phyloP scores from a whole-genome alignment of 2,329 filamentous ascomycete species.

The Davidsoniella australis region DNA sequence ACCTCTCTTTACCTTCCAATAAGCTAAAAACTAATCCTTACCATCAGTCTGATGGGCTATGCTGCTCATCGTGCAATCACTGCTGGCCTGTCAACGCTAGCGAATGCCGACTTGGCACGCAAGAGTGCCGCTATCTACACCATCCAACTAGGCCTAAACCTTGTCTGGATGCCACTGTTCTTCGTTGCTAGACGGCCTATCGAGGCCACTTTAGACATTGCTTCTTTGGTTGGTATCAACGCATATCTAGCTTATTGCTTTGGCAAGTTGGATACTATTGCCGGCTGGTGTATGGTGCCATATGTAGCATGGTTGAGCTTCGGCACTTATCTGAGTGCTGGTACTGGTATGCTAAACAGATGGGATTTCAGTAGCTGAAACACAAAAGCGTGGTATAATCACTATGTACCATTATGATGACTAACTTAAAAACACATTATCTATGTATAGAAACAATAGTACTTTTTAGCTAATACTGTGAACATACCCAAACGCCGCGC shows the following conservation, averaged over 20 bases:
- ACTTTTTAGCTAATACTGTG: not conserved
- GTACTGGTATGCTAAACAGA: constrained; percentile 48
- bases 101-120: constrained; percentile 40
- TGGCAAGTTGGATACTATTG: constrained; percentile 53
- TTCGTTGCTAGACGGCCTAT: constrained; percentile 60
- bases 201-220: constrained; percentile 58
- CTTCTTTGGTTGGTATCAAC: constrained; percentile 53
- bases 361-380: constrained; percentile 37
- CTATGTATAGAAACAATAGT: no score
- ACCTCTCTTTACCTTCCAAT: not conserved
- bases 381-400: not conserved
- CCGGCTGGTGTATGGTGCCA: constrained; percentile 59
- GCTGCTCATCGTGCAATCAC: constrained; percentile 63
- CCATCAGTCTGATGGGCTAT: constrained; percentile 58
- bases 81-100: constrained; percentile 37
- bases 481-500: not conserved
- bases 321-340: constrained; percentile 67
- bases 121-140: constrained; percentile 68
- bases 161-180: constrained; percentile 86
- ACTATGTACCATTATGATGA: not conserved
- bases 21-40: not conserved
- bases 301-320: constrained; percentile 80
- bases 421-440: no score
- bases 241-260: constrained; percentile 61
- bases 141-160: constrained; percentile 68